Evolutionary conservation across 1,139 yeast species (phyloP).

Genomic region (Yamadazyma jaroonii): DNA sequence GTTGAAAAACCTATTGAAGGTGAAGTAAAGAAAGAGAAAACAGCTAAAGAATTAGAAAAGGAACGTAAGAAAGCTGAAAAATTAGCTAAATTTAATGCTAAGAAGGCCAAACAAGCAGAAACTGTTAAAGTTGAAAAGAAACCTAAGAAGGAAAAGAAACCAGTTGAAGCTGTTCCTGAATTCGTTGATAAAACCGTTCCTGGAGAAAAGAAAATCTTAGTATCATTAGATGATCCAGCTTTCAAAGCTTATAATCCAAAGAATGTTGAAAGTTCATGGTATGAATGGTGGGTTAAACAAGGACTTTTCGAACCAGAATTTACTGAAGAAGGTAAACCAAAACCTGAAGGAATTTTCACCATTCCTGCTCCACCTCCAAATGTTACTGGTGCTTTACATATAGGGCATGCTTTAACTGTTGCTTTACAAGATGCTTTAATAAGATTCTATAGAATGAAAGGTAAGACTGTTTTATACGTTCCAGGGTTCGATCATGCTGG

Average conservation of each 20-base stretch:
- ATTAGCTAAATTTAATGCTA: conserved; percentile 90
- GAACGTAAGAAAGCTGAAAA: conserved; percentile 97
- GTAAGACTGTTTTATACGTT: conserved; percentile 85
- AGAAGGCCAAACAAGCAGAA: conserved; percentile 75
- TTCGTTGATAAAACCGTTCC: conserved; percentile 78
- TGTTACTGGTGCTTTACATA: conserved; percentile 97
- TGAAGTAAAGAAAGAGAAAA: conserved; percentile 38
- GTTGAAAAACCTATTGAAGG: background rate
- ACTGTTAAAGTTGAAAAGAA: conserved; percentile 49
- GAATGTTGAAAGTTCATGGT: conserved; percentile 96
- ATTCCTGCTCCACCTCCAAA: conserved; percentile 99
- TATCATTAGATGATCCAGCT: conserved; percentile 85
- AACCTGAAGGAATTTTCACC: conserved; percentile 80
- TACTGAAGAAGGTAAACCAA: conserved; percentile 66
- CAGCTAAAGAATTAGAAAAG: conserved; percentile 81
- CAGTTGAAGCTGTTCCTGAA: conserved; percentile 72
- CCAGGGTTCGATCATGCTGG: conserved; percentile 99
- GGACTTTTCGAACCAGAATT: conserved; percentile 89
- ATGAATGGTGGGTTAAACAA: conserved; percentile 92
- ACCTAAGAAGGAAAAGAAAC: conserved; percentile 70
- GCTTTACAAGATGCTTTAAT: conserved; percentile 91
- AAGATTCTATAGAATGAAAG: conserved; percentile 96
- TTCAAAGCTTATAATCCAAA: conserved; percentile 91
- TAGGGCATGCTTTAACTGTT: conserved; percentile 96
- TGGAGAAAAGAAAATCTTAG: conserved; percentile 88